phyloP scores from a whole-genome alignment of 768 basidiomycete species.

The Rhodotorula sphaerocarpa region DNA sequence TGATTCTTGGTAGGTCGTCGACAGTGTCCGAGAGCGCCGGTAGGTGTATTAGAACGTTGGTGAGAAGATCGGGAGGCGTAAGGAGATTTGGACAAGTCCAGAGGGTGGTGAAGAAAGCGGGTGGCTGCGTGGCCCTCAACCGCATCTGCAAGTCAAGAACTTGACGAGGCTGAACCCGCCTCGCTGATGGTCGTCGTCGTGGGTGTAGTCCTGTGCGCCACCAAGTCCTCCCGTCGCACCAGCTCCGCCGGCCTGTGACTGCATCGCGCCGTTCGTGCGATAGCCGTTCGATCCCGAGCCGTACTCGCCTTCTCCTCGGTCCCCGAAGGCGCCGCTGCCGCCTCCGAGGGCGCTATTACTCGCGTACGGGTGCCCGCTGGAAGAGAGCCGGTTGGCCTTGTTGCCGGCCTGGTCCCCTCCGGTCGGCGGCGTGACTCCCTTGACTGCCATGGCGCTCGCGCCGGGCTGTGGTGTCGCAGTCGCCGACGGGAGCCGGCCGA shows the following conservation, averaged over 20 bases:
- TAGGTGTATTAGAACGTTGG: not conserved
- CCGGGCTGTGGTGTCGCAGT: conserved; percentile 17
- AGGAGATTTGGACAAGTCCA: too few species aligned
- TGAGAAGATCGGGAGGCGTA: not conserved
- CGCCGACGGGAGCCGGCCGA: conserved; percentile 44
- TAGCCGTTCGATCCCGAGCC: conserved; percentile 7
- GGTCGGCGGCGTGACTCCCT: conserved; percentile 14
- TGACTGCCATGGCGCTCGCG: conserved; percentile 32
- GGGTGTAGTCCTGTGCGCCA: conserved; percentile 29
- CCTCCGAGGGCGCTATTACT: not conserved
- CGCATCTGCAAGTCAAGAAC: conserved; percentile 39
- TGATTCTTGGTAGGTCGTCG: too few species aligned
- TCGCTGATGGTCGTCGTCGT: conserved; percentile 23
- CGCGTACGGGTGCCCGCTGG: conserved; percentile 29
- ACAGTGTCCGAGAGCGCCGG: too few species aligned
- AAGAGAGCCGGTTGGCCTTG: not conserved
- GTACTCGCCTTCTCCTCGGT: not conserved
- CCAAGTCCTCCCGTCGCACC: conserved; percentile 3
- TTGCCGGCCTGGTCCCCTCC: not conserved
- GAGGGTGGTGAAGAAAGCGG: too few species aligned
- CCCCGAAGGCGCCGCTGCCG: not conserved
- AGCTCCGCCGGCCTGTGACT: not conserved
- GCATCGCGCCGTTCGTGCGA: not conserved
- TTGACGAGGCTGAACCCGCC: conserved; percentile 35
- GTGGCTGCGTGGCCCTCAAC: too few species aligned